Conservation (phyloP, 148 eudicot genomes). For the Rhododendron vialii region DNA sequence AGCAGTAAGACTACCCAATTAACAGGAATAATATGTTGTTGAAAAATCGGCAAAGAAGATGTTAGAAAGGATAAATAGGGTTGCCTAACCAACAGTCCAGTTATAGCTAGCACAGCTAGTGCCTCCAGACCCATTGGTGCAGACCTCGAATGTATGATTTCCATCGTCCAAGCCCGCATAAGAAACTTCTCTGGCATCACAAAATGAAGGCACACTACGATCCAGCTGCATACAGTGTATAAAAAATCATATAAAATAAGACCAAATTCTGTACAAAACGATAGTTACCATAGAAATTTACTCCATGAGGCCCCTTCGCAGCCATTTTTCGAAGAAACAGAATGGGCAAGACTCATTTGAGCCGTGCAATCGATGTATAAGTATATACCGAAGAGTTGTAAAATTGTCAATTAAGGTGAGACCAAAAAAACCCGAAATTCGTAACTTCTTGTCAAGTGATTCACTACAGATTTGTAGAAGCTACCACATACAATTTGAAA, state of each 20-base stretch:
- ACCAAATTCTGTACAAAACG: background rate
- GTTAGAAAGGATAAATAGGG: conserved; percentile 2
- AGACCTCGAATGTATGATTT: conserved; percentile 67
- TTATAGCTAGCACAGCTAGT: conserved; percentile 64
- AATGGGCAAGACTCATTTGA: background rate
- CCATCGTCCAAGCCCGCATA: conserved; percentile 60
- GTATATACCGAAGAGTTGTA: background rate
- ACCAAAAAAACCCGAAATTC: background rate
- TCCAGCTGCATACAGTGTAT: conserved; percentile 61
- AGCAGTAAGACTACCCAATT: background rate
- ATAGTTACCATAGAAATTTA: background rate
- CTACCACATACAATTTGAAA: background rate
- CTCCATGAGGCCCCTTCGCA: background rate
- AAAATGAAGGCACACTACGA: conserved; percentile 40
- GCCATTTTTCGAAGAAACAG: background rate
- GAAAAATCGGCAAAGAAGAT: background rate
- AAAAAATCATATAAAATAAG: background rate
- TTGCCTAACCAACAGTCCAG: conserved; percentile 75
- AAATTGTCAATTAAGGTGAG: background rate
- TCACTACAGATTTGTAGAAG: background rate
- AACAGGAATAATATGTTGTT: background rate
- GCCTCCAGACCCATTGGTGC: conserved; percentile 49
- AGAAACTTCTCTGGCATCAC: conserved; percentile 48
- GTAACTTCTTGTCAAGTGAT: background rate
- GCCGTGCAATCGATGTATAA: background rate